A percentile compares a stretch with the other conserved stretches of the same genome.
phyloP scores from a whole-genome alignment of 148 eudicot genomes.

The Nyssa sinensis region DNA sequence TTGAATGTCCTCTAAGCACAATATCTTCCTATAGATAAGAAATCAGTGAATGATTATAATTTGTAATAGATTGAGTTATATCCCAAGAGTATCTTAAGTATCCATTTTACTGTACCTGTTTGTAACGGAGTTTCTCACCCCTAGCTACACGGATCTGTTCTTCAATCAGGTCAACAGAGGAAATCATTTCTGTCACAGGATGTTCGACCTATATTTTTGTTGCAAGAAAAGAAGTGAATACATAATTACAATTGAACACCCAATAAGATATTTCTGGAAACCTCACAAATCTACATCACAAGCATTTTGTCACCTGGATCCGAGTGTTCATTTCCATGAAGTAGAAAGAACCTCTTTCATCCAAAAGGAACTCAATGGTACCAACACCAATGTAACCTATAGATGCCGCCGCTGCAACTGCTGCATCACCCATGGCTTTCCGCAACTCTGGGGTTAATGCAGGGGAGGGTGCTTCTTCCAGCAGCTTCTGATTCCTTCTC shows the following conservation, averaged over 20 bases:
- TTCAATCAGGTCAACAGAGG: constrained; percentile 92
- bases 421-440: constrained; percentile 99
- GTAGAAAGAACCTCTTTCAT: constrained; percentile 95
- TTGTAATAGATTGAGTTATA: too few relatives aligned
- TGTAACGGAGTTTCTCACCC: constrained; percentile 88
- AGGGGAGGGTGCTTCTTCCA: constrained; percentile 99
- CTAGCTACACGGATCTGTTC: constrained; percentile 95
- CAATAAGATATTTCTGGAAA: not conserved
- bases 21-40: constrained; percentile 74
- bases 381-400: constrained; percentile 97
- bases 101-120: constrained; percentile 55
- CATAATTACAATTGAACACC: not conserved
- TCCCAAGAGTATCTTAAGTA: not conserved
- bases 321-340: constrained; percentile 99
- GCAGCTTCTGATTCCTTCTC: constrained; percentile 98
- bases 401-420: constrained; percentile 97
- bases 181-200: constrained; percentile 99
- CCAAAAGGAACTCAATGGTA: constrained; percentile 90
- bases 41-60: constrained; percentile 5
- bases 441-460: constrained; percentile 87
- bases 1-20: constrained; percentile 91
- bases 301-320: constrained; percentile 60
- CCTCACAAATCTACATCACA: not conserved
- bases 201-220: constrained; percentile 75
- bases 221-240: not conserved